phyloP scores from a whole-genome alignment of 148 eudicot genomes.

The Pharnaceum exiguum region DNA sequence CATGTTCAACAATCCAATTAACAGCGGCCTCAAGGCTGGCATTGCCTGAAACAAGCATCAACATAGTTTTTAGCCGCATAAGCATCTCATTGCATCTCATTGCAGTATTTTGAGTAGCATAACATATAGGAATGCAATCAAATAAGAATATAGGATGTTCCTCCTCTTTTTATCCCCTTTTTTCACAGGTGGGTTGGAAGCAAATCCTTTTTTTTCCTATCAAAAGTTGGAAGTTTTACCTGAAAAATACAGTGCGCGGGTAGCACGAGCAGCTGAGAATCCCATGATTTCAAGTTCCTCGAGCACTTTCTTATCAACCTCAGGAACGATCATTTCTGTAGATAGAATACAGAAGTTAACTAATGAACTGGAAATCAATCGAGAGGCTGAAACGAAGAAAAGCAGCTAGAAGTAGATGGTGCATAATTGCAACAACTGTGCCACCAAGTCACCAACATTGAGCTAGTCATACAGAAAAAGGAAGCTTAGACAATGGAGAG shows the following conservation, averaged over 20 bases:
- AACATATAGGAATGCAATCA: background rate
- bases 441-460: too few relatives aligned
- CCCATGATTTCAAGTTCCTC: constrained; percentile 94
- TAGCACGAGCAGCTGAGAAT: constrained; percentile 66
- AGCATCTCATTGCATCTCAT: background rate
- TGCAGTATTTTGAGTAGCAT: background rate
- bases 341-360: constrained; percentile 1
- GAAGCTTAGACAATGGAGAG: too few relatives aligned
- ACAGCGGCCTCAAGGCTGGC: constrained; percentile 76
- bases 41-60: constrained; percentile 47
- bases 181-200: background rate
- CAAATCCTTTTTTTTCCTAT: too few relatives aligned
- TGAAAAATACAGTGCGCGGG: constrained; percentile 81
- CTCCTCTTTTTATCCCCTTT: background rate
- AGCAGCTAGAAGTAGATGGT: too few relatives aligned
- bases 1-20: constrained; percentile 95
- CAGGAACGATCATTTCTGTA: constrained; percentile 93
- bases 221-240: constrained; percentile 36
- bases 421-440: too few relatives aligned
- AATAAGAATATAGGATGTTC: too few relatives aligned
- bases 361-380: too few relatives aligned
- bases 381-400: too few relatives aligned
- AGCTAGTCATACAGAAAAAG: too few relatives aligned
- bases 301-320: constrained; percentile 63
- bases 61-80: background rate